Percentiles rank a stretch among this genome's conserved stretches.
These are phyloP conservation scores for Sequoia sempervirens DNA, from an alignment of 75 land plant species.

Conservation along the genomic window DNA sequence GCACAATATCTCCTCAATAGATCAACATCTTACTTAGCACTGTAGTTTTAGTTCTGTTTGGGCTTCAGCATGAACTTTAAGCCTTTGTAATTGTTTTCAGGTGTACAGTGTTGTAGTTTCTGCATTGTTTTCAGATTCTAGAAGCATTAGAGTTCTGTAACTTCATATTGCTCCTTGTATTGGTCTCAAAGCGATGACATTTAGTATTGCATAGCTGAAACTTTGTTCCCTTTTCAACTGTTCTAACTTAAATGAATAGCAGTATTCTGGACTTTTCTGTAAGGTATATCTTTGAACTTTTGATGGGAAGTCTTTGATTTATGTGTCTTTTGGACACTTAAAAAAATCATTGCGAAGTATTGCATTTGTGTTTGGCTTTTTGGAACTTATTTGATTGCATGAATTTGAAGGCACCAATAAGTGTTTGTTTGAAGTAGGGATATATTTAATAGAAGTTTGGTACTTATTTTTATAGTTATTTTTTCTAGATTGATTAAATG, in stretches of 20 bases:
- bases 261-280: not conserved
- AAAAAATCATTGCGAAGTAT: no score
- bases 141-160: not conserved
- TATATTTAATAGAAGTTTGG: not conserved
- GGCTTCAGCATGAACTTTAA: not conserved
- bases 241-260: not conserved
- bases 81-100: not conserved
- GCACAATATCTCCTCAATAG: not conserved
- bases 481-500: no score
- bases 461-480: no score
- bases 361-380: not conserved
- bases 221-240: not conserved
- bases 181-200: not conserved
- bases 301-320: not conserved
- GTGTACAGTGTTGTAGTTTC: not conserved
- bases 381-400: not conserved
- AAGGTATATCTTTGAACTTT: not conserved
- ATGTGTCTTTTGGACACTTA: not conserved
- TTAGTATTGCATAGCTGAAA: not conserved
- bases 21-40: not conserved
- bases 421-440: no score
- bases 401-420: not conserved
- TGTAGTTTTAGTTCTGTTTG: not conserved
- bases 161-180: not conserved
- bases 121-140: not conserved